phyloP scores from a whole-genome alignment of 1,284 basidiomycete genomes.

The Trichosporon inkin region DNA sequence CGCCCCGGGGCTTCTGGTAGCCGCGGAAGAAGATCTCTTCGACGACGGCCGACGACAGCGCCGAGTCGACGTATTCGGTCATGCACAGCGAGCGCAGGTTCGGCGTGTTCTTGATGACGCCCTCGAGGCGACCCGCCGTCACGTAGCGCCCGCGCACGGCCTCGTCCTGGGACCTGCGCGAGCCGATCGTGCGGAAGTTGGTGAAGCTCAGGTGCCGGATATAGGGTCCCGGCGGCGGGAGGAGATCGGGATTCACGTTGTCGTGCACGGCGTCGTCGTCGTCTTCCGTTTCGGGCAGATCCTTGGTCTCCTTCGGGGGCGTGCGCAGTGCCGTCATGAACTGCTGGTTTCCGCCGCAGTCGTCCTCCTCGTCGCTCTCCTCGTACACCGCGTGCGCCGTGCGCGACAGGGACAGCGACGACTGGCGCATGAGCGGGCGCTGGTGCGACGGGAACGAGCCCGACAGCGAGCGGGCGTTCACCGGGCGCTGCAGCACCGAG shows the following conservation, averaged over 20 bases:
- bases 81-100: constrained; percentile 77
- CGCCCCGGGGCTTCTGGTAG: constrained; percentile 34
- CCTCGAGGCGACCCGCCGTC: constrained; percentile 77
- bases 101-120: constrained; percentile 81
- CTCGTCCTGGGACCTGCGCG: constrained; percentile 86
- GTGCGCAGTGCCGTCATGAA: constrained; percentile 20
- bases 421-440: constrained; percentile 19
- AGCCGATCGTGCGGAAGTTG: constrained; percentile 89
- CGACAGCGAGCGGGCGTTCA: constrained; percentile 14
- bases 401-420: constrained; percentile 19
- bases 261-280: constrained; percentile 14
- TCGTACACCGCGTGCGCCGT: constrained; percentile 25
- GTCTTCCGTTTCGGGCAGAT: constrained; percentile 1
- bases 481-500: constrained; percentile 35
- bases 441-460: constrained; percentile 13
- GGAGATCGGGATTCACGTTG: constrained; percentile 39
- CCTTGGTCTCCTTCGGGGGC: constrained; percentile 14
- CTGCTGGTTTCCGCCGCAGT: constrained; percentile 18
- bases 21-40: constrained; percentile 84
- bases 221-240: constrained; percentile 46
- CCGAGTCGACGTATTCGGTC: constrained; percentile 95
- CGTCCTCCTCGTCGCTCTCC: constrained; percentile 16
- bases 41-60: constrained; percentile 71
- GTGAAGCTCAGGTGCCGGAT: constrained; percentile 77
- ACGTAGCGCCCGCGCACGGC: constrained; percentile 86